Evolutionary conservation across 2,329 filamentous ascomycete species (phyloP).

Genomic region (Fusarium sp.): DNA sequence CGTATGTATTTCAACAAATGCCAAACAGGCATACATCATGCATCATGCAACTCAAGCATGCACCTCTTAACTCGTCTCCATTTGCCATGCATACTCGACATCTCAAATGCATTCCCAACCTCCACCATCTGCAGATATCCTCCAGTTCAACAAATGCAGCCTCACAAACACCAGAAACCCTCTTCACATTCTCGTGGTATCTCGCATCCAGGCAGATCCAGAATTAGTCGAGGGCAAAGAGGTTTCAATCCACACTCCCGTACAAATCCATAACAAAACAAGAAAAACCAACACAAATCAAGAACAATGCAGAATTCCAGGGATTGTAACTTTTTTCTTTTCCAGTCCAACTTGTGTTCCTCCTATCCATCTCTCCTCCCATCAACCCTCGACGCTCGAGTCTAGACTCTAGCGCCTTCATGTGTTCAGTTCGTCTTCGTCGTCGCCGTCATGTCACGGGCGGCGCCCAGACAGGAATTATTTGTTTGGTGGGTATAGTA

Average conservation of each 20-base stretch:
- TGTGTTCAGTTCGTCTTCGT: conserved; percentile 44
- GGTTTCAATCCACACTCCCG: conserved; percentile 14
- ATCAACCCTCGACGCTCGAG: conserved; percentile 28
- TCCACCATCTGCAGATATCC: conserved; percentile 11
- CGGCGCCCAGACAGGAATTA: conserved; percentile 53
- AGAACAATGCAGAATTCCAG: conserved; percentile 38
- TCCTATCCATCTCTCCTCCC: conserved; percentile 30
- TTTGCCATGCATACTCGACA: neutral
- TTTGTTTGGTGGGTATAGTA: conserved; percentile 52
- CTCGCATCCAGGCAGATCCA: conserved; percentile 42
- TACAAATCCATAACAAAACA: conserved; percentile 20
- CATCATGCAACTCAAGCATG: conserved; percentile 1
- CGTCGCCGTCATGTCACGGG: conserved; percentile 47
- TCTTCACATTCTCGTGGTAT: conserved; percentile 25
- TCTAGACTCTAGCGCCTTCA: conserved; percentile 32
- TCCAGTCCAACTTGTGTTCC: conserved; percentile 28
- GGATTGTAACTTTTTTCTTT: conserved; percentile 45
- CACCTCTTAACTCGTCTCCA: neutral
- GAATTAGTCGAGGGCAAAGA: conserved; percentile 39
- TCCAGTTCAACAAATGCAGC: conserved; percentile 27
- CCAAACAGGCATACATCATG: conserved; percentile 9
- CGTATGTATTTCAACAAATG: conserved; percentile 24
- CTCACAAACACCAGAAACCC: conserved; percentile 23
- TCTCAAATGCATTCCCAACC: conserved; percentile 3
- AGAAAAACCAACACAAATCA: conserved; percentile 26